These are phyloP conservation scores for Epichloe baconii DNA, from an alignment of 2,329 filamentous ascomycete species.

Conservation along the genomic window DNA sequence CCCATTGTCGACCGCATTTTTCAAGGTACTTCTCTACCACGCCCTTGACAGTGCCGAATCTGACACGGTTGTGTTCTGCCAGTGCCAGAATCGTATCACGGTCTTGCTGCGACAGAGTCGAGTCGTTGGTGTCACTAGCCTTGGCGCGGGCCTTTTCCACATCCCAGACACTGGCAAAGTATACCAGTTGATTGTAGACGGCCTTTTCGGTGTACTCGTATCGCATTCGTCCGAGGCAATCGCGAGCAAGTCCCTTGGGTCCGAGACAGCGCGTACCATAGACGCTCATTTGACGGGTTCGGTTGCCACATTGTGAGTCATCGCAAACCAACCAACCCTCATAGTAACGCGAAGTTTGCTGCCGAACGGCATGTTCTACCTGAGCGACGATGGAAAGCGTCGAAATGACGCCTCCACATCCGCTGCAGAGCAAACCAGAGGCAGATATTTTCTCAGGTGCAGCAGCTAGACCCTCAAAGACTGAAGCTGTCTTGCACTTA, in stretches of 20 bases:
- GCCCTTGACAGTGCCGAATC: slow-evolving; percentile 63
- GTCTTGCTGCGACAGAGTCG: slow-evolving; percentile 35
- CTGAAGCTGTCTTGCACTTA: slow-evolving; percentile 56
- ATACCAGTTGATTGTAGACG: slow-evolving; percentile 89
- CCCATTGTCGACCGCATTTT: slow-evolving; percentile 84
- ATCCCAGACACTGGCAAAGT: slow-evolving; percentile 76
- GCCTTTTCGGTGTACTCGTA: slow-evolving; percentile 83
- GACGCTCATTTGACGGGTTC: slow-evolving; percentile 84
- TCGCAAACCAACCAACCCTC: slow-evolving; percentile 86
- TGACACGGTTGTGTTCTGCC: slow-evolving; percentile 66
- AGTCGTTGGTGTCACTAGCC: slow-evolving; percentile 34
- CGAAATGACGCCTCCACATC: slow-evolving; percentile 52
- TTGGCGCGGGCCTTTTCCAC: slow-evolving; percentile 62
- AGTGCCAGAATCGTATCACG: slow-evolving; percentile 56
- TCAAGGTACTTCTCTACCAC: slow-evolving; percentile 76
- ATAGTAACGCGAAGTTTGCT: slow-evolving; percentile 74
- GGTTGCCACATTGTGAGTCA: slow-evolving; percentile 72
- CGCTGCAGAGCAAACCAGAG: slow-evolving; percentile 60
- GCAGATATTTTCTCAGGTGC: slow-evolving; percentile 52
- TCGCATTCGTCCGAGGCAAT: slow-evolving; percentile 75
- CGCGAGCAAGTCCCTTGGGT: slow-evolving; percentile 68
- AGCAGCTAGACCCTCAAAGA: slow-evolving; percentile 62
- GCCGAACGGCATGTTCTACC: slow-evolving; percentile 70
- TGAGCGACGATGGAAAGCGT: slow-evolving; percentile 72
- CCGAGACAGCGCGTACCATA: slow-evolving; percentile 86